Evolutionary conservation across 257 asterid species (phyloP).

Genomic region (Verbascum thapsus): DNA sequence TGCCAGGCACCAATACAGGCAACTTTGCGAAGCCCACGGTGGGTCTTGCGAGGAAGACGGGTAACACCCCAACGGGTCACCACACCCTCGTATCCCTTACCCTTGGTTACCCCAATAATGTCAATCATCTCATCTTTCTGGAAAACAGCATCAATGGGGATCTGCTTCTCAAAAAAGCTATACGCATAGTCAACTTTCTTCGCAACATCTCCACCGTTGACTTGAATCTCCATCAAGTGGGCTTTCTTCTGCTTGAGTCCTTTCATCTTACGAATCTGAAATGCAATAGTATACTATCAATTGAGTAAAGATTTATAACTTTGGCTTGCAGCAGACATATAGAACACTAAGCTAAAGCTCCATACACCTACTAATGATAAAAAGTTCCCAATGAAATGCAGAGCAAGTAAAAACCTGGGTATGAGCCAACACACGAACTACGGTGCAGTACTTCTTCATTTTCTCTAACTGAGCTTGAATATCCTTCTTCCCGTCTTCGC

Average conservation of each 20-base stretch:
- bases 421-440: conserved; percentile 74
- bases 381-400: neutral
- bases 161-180: conserved; percentile 71
- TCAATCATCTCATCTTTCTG: conserved; percentile 91
- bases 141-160: conserved; percentile 85
- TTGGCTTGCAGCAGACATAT: neutral
- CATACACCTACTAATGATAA: neutral
- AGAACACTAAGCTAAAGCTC: neutral
- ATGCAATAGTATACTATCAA: neutral
- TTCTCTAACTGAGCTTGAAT: conserved; percentile 65
- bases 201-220: conserved; percentile 70
- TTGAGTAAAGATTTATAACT: neutral
- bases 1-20: conserved; percentile 96
- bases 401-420: conserved; percentile 57
- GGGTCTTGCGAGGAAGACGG: conserved; percentile 87
- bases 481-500: conserved; percentile 69
- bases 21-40: conserved; percentile 86
- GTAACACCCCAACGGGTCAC: conserved; percentile 98
- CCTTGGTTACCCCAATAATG: conserved; percentile 79
- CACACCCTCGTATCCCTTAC: conserved; percentile 85
- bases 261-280: conserved; percentile 73
- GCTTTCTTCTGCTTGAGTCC: conserved; percentile 89
- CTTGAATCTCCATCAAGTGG: conserved; percentile 86
- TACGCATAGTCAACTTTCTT: conserved; percentile 81
- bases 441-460: conserved; percentile 68